Percentiles rank a stretch among this genome's conserved stretches.
phyloP scores from a whole-genome alignment of 2,329 filamentous ascomycete genomes.

The Penicillium sp. region DNA sequence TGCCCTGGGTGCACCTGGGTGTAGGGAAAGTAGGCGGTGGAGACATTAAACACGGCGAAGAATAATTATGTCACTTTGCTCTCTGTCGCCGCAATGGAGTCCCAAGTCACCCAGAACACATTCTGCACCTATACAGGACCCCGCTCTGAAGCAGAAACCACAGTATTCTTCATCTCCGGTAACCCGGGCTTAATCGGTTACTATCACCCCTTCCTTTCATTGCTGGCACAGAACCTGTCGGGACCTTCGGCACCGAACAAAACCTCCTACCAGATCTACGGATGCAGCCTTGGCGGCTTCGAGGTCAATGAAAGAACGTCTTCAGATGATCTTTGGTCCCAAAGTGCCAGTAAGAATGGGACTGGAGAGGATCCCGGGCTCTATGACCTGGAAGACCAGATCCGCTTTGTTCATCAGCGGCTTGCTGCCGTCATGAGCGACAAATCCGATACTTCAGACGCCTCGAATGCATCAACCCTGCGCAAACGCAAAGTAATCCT shows the following conservation, averaged over 20 bases:
- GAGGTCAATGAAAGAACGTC: constrained; percentile 19
- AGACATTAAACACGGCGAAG: too few relatives aligned
- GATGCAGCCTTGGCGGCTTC: constrained; percentile 36
- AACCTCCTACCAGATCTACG: constrained; percentile 29
- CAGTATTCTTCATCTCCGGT: constrained; percentile 48
- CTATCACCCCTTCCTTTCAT: constrained; percentile 44
- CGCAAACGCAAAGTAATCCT: constrained; percentile 51
- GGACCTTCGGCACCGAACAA: neutral
- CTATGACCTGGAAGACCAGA: constrained; percentile 48
- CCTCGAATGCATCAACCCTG: neutral
- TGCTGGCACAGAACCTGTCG: constrained; percentile 28
- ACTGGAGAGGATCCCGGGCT: constrained; percentile 2
- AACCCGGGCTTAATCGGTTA: constrained; percentile 51
- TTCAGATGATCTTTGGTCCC: too few relatives aligned
- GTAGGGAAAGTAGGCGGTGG: too few relatives aligned
- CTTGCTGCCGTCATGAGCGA: constrained; percentile 38
- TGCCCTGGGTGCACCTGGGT: too few relatives aligned
- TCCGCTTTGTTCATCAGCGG: constrained; percentile 44
- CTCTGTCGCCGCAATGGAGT: constrained; percentile 10
- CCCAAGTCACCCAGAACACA: constrained; percentile 29
- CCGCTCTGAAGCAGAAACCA: constrained; percentile 12
- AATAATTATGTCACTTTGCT: too few relatives aligned
- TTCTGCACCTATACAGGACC: constrained; percentile 28
- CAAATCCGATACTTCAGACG: neutral
- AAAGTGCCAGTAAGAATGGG: neutral